These are phyloP conservation scores for Mycena maculata DNA, from an alignment of 768 basidiomycete genomes.

Conservation along the genomic window DNA sequence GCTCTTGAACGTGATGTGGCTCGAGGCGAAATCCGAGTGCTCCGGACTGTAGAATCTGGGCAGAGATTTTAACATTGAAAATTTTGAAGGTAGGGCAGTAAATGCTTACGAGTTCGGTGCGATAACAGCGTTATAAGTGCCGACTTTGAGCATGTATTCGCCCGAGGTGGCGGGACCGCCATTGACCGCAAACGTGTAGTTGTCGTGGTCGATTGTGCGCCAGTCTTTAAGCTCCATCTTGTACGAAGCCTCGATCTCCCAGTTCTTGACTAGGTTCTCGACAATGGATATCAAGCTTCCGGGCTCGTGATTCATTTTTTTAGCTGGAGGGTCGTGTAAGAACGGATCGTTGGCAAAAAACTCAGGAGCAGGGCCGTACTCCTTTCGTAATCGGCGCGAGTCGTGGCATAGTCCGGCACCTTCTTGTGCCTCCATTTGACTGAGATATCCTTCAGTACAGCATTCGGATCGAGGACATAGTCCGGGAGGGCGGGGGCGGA, in stretches of 20 bases:
- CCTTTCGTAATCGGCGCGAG: slow-evolving; percentile 26
- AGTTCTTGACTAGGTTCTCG: slow-evolving; percentile 38
- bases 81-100: too few relatives aligned
- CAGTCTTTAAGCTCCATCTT: slow-evolving; percentile 32
- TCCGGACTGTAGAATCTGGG: slow-evolving; percentile 34
- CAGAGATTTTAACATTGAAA: too few relatives aligned
- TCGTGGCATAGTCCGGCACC: slow-evolving; percentile 26
- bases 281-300: slow-evolving; percentile 30
- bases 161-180: slow-evolving; percentile 27
- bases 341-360: neutral
- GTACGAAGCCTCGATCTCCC: slow-evolving; percentile 36
- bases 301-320: slow-evolving; percentile 31
- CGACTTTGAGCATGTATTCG: slow-evolving; percentile 32
- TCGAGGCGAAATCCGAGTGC: slow-evolving; percentile 32
- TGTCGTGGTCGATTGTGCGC: slow-evolving; percentile 32
- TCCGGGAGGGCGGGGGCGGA: slow-evolving; percentile 21
- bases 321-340: slow-evolving; percentile 23
- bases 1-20: slow-evolving; percentile 34
- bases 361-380: slow-evolving; percentile 2
- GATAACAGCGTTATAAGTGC: slow-evolving; percentile 34
- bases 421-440: slow-evolving; percentile 29
- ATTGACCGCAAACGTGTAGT: slow-evolving; percentile 34
- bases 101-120: slow-evolving; percentile 34
- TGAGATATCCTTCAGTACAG: slow-evolving; percentile 31
- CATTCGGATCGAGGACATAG: slow-evolving; percentile 30